Conservation (phyloP, 805 yeast species). For the Candida nanaspora region DNA sequence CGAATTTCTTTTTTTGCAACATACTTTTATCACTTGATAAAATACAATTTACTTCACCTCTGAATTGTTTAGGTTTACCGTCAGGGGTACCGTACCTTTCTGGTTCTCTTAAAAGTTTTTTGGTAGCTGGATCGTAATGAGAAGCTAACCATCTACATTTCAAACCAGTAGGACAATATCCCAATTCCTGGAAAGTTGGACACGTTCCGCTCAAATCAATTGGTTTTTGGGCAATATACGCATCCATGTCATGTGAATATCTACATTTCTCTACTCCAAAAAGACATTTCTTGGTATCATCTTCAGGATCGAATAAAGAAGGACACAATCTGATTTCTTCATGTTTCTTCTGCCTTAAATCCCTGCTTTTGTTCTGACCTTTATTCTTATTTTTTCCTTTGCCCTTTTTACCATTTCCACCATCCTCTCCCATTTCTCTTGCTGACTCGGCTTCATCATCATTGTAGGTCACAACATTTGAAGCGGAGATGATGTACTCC, state of each 20-base stretch:
- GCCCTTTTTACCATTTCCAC: slow-evolving; percentile 22
- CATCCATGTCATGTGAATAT: slow-evolving; percentile 65
- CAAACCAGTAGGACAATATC: slow-evolving; percentile 87
- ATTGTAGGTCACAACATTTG: slow-evolving; percentile 17
- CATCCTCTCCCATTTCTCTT: slow-evolving; percentile 40
- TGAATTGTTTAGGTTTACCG: slow-evolving; percentile 16
- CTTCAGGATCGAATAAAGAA: slow-evolving; percentile 49
- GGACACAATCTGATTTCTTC: slow-evolving; percentile 64
- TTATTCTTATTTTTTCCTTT: slow-evolving; percentile 36
- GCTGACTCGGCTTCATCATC: slow-evolving; percentile 43
- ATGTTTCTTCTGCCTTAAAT: slow-evolving; percentile 54
- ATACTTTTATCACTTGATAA: slow-evolving; percentile 34
- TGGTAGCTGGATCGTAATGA: slow-evolving; percentile 49
- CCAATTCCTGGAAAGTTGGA: slow-evolving; percentile 76
- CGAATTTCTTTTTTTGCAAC: slow-evolving; percentile 57
- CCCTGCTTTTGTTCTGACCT: slow-evolving; percentile 84
- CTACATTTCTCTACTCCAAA: slow-evolving; percentile 69
- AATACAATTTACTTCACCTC: slow-evolving; percentile 61
- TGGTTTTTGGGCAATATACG: slow-evolving; percentile 59
- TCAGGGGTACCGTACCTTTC: slow-evolving; percentile 30
- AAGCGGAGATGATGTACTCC: slow-evolving; percentile 45
- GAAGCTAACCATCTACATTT: slow-evolving; percentile 87
- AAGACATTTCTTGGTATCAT: slow-evolving; percentile 37
- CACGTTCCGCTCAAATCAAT: slow-evolving; percentile 71
- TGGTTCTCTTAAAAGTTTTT: slow-evolving; percentile 36